Base-by-base conservation (phyloP, 2,329 filamentous ascomycete genomes). In the Alternaria dauci region DNA sequence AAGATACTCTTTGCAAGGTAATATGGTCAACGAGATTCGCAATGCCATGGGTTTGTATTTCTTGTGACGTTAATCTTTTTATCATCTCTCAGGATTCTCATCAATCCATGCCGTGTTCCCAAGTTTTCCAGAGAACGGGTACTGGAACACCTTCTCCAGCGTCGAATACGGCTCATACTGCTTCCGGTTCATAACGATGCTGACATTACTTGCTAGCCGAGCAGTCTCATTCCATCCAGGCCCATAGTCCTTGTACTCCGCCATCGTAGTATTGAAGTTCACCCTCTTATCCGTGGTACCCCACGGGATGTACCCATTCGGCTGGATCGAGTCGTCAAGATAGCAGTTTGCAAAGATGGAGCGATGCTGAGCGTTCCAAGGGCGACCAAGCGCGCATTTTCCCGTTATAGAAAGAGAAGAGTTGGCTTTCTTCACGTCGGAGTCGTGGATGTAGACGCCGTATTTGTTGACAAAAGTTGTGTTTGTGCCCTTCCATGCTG, bases 401-500 rank as follows among this genome's bases (percentile, higher is more conserved):
- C 82, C 83, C 0, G 57, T 57, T 1, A 68, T 41, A 0, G 71
- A 66, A 1, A 82, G 69, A 11, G 80, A 81, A 3, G 70, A 39
- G 69, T 91, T 91, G 25, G 86, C 85, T 2, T 86, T 85, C 0
- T 80, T 74, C 4, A 89, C 80, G 3, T 78, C 76, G 0, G 85
- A 86, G 28, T 85, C 80, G 48, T 86, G 82, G 59, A 91, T 84
- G 73, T 91, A 91, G 1, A 87, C 85, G 8, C 89, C 88, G 73
- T 89, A 90, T 67, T 88, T 88, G 77, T 91, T 91, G 5, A 76
- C 72, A 52, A 87, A 89, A 0, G 87, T 89, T 0, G 88, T 90
- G 74, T 90, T 89, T 0, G 85, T 83, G 28, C 86, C 87, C 69
- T 91, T 91, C 89, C 88, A 91, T 0, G 89, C 88, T 0, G 87